Conservation (phyloP, 2,329 filamentous ascomycete genomes). For the Pestalotiopsis sp. region DNA sequence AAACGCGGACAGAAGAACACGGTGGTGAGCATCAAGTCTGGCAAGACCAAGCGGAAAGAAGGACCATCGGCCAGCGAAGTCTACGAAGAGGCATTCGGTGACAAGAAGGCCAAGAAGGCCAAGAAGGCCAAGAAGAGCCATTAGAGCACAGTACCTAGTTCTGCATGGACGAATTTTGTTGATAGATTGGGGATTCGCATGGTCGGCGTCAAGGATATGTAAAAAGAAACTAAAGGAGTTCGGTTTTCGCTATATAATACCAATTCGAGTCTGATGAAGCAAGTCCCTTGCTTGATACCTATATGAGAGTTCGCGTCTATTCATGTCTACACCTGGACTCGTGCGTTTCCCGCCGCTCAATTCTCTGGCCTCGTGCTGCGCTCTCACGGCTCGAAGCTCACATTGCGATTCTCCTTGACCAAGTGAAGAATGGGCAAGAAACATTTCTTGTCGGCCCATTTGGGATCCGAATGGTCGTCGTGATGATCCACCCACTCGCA, state of each 20-base stretch:
- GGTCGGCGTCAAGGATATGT: constrained; percentile 12
- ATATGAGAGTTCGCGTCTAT: too few species aligned
- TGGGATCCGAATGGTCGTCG: not conserved
- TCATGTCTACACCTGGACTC: not conserved
- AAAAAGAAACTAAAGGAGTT: constrained; percentile 7
- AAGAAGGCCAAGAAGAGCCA: constrained; percentile 56
- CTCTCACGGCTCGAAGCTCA: not conserved
- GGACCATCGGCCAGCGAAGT: constrained; percentile 59
- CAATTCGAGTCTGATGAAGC: not conserved
- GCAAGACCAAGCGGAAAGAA: constrained; percentile 77
- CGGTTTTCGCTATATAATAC: not conserved
- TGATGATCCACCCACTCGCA: not conserved
- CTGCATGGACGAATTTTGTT: constrained; percentile 5
- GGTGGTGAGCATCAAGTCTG: constrained; percentile 82
- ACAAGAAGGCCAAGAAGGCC: constrained; percentile 48
- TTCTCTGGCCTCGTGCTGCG: not conserved
- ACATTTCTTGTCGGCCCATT: not conserved
- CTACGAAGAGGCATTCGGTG: constrained; percentile 62
- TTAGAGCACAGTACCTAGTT: not conserved
- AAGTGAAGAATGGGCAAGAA: constrained; percentile 10
- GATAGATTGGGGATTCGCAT: constrained; percentile 12
- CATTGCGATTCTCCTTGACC: not conserved
- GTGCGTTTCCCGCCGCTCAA: not conserved
- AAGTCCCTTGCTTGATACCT: not conserved
- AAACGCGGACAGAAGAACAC: constrained; percentile 59